Evolutionary conservation across 176 grass and related monocot species (phyloP).

Genomic region (Avena sativa): DNA sequence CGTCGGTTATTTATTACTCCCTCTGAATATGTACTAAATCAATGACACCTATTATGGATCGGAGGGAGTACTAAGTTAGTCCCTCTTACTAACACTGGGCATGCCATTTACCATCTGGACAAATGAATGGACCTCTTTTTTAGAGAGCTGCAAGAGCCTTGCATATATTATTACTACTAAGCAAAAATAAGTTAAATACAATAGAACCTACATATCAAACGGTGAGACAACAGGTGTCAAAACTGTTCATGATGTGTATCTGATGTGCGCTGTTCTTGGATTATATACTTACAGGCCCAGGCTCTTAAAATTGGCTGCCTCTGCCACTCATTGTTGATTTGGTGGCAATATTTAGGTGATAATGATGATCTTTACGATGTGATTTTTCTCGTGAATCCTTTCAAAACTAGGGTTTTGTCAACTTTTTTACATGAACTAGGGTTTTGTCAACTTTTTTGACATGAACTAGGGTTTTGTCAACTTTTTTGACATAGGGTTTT

Average conservation of each 20-base stretch:
- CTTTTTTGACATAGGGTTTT: background rate
- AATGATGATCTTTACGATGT: background rate
- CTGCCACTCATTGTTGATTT: background rate
- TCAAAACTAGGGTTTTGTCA: background rate
- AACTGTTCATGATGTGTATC: background rate
- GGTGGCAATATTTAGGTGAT: background rate
- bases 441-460: background rate
- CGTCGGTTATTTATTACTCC: background rate
- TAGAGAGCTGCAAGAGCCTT: background rate
- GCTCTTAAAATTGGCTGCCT: background rate
- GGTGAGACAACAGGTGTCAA: background rate
- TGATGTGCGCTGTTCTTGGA: background rate
- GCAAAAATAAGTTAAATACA: background rate
- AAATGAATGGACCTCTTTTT: background rate
- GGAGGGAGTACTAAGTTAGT: background rate
- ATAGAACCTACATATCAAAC: background rate
- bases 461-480: background rate
- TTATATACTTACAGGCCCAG: background rate
- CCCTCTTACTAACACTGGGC: background rate
- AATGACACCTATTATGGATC: too few species aligned
- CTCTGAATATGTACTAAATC: too few species aligned
- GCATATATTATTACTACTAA: background rate
- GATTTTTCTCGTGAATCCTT: background rate
- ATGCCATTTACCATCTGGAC: constrained; percentile 14
- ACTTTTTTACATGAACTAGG: too few species aligned